Base-by-base conservation (phyloP, 257 asterid genomes). In the Paraleonurus japonicus region DNA sequence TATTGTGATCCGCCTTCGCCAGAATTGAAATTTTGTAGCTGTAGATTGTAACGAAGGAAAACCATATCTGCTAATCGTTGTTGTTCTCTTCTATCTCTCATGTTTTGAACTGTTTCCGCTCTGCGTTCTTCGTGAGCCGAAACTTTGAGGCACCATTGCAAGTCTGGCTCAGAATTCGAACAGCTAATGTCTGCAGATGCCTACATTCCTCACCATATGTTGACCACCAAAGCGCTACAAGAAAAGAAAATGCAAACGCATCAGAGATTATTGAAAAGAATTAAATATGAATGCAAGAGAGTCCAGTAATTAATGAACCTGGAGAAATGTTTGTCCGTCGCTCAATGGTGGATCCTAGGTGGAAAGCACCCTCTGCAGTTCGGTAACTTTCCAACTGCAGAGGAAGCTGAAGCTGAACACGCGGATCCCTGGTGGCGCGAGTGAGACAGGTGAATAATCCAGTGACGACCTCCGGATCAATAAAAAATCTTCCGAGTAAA, bases 211-310 rank as follows among this genome's bases (percentile, higher is more conserved):
- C 69, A 39, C 92, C 90, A 16, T 82, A 81, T 16, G 63, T 65
- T 32, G 75, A 71, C 97, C 96, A 90, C 96, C 97, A 90, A 15
- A 8, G 68, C 32, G 57, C 97, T 90, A 83, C 77, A 76, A 51
- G 12, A 19, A 19, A 76, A 51, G 12, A 19, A 19, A 9, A 51
- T 6, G 2, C 27, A 51, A 5, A 51, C 12, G 1, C 43, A 35
- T 35, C 1, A 35, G 6, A 35, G 39, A 33, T 7, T 33, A 33
- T 16, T 5, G 3, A 26, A 2, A 54, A 16, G 4, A 41, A 55
- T 32, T 32, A 19, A 13, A 39, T 39, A 54, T 43, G 39, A 59
- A 41, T 35, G 13, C 19, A 58, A 13, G 48, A 2, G 11, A 32
- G 16, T 12, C 23, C 0, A 1, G 0, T 5, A 22, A 45, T 7